phyloP scores from a whole-genome alignment of 306 rosid species.

The Morella rubra region DNA sequence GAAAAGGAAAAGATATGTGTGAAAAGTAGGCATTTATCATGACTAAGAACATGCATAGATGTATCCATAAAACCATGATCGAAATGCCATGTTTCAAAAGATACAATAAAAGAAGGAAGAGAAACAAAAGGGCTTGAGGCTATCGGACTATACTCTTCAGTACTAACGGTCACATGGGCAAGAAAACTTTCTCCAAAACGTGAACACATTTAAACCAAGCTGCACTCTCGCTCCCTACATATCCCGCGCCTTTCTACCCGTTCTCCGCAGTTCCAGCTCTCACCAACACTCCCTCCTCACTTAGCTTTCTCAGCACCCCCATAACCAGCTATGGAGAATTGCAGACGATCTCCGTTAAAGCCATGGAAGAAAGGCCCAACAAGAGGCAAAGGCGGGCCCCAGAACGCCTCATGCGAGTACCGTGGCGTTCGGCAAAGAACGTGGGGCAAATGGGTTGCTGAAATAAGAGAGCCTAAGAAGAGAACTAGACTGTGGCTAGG shows the following conservation, averaged over 20 bases:
- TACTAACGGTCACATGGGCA: slow-evolving; percentile 72
- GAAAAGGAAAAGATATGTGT: not conserved
- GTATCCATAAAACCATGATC: not conserved
- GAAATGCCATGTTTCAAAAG: not conserved
- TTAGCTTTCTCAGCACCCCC: slow-evolving; percentile 19
- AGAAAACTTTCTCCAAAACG: slow-evolving; percentile 47
- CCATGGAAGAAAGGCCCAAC: slow-evolving; percentile 99
- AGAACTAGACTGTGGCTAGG: slow-evolving; percentile 96
- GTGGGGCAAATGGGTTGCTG: slow-evolving; percentile 99
- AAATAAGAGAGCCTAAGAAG: slow-evolving; percentile 94
- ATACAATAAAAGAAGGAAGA: no score
- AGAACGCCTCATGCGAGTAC: slow-evolving; percentile 78
- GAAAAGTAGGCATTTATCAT: not conserved
- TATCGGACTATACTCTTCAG: slow-evolving; percentile 32
- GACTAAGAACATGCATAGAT: not conserved
- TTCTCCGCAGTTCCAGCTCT: slow-evolving; percentile 28
- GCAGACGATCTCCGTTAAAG: slow-evolving; percentile 68
- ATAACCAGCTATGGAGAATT: slow-evolving; percentile 55
- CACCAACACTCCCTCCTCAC: slow-evolving; percentile 28
- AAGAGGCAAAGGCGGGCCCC: slow-evolving; percentile 96
- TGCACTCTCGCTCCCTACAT: slow-evolving; percentile 57
- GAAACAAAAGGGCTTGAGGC: not conserved
- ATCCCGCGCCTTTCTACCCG: slow-evolving; percentile 62
- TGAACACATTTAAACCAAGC: slow-evolving; percentile 83
- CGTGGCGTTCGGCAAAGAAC: slow-evolving; percentile 95